Evolutionary conservation across 768 basidiomycete genomes (phyloP).

Genomic region (Rhodotorula diobovata): DNA sequence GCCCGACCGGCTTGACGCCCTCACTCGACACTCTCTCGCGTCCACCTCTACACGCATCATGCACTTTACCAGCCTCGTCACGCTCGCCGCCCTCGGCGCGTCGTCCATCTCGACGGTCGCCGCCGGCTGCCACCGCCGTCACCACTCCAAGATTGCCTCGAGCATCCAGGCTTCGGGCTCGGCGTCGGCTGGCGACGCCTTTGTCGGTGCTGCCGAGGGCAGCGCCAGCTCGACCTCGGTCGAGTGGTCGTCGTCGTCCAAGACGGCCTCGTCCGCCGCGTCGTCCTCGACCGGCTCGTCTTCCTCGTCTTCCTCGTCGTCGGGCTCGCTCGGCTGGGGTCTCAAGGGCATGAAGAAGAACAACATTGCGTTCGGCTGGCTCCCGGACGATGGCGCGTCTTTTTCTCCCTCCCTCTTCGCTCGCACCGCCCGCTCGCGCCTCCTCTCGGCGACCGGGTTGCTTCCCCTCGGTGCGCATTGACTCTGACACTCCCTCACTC

Average conservation of each 20-base stretch:
- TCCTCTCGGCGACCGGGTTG: too few relatives aligned
- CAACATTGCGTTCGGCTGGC: conserved; percentile 39
- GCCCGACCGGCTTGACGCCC: not conserved
- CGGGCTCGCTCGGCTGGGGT: conserved; percentile 20
- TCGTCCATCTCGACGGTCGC: conserved; percentile 8
- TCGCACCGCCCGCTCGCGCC: not conserved
- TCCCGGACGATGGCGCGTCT: conserved; percentile 39
- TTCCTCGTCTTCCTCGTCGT: conserved; percentile 23
- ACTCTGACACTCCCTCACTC: not conserved
- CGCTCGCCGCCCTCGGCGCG: conserved; percentile 12
- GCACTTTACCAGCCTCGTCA: conserved; percentile 19
- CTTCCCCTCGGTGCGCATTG: too few relatives aligned
- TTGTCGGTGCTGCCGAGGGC: conserved; percentile 4
- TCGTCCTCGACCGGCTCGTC: conserved; percentile 10
- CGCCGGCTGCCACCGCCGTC: conserved; percentile 22
- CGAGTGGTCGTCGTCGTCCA: conserved; percentile 10
- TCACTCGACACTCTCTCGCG: not conserved
- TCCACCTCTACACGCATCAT: not conserved
- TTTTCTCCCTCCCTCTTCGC: not conserved
- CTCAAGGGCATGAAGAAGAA: conserved; percentile 37
- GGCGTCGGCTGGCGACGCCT: not conserved
- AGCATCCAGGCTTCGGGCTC: not conserved
- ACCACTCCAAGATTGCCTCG: conserved; percentile 14
- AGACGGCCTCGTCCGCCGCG: conserved; percentile 1
- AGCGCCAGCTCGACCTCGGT: conserved; percentile 1